Conservation (phyloP, 139 green algal genomes). For the Marvania coccoides region DNA sequence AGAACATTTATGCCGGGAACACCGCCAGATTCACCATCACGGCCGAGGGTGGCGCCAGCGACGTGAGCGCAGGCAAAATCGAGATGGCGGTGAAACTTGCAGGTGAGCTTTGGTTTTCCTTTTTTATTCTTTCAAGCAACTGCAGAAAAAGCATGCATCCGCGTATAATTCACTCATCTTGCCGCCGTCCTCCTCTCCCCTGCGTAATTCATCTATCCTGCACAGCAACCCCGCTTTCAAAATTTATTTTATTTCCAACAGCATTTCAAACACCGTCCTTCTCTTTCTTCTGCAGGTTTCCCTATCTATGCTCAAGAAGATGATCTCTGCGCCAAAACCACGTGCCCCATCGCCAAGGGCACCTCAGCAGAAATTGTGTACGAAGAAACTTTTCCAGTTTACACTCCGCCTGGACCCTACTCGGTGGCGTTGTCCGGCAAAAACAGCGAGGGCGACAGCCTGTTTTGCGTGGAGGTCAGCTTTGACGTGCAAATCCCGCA, state of each 20-base stretch:
- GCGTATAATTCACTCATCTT: too few species aligned
- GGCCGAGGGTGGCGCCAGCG: background rate
- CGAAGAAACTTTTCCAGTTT: background rate
- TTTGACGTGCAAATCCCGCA: too few species aligned
- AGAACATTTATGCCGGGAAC: background rate
- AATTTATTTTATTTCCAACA: too few species aligned
- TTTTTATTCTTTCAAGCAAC: too few species aligned
- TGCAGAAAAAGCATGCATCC: too few species aligned
- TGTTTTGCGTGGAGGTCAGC: slow-evolving; percentile 3
- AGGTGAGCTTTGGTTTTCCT: too few species aligned
- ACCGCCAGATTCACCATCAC: background rate
- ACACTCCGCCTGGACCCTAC: slow-evolving; percentile 1
- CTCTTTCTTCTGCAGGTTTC: background rate
- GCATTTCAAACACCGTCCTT: too few species aligned
- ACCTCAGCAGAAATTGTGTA: background rate
- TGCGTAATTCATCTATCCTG: too few species aligned
- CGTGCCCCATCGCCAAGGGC: slow-evolving; percentile 4
- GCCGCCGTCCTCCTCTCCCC: too few species aligned
- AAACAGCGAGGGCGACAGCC: background rate
- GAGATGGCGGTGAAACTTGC: background rate
- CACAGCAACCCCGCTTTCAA: too few species aligned
- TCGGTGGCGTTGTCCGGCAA: background rate
- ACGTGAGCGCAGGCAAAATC: background rate
- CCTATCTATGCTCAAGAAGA: slow-evolving; percentile 3
- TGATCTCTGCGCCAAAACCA: slow-evolving; percentile 8